Evolutionary conservation across 2,329 filamentous ascomycete genomes (phyloP).

Genomic region (Epichloe typhina): DNA sequence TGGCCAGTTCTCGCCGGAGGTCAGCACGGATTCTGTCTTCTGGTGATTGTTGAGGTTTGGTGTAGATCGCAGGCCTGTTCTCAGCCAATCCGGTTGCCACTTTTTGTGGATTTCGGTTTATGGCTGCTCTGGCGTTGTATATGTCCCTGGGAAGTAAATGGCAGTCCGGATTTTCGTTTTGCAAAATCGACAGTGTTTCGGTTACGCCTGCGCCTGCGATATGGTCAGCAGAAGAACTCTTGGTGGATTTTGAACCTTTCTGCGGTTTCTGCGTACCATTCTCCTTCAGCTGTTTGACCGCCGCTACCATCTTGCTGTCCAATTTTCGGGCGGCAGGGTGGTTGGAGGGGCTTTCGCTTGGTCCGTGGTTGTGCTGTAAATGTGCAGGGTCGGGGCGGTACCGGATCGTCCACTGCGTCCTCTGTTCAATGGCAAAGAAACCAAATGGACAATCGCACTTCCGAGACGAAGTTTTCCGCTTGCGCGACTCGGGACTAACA

Average conservation of each 20-base stretch:
- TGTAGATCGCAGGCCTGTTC: conserved; percentile 50
- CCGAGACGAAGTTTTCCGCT: conserved; percentile 53
- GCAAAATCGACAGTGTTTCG: conserved; percentile 53
- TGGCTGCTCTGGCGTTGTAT: conserved; percentile 54
- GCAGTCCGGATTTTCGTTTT: conserved; percentile 49
- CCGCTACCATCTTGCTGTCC: conserved; percentile 54
- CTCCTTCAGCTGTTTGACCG: conserved; percentile 53
- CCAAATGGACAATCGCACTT: conserved; percentile 58
- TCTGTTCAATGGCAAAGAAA: conserved; percentile 56
- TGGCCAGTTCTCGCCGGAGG: conserved; percentile 45
- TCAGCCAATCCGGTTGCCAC: conserved; percentile 47
- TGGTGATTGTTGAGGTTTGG: conserved; percentile 48
- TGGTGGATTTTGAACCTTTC: conserved; percentile 3
- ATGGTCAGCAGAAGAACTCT: conserved; percentile 9
- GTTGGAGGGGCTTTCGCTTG: conserved; percentile 52
- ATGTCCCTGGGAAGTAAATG: conserved; percentile 52
- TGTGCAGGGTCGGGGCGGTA: conserved; percentile 48
- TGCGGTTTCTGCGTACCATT: conserved; percentile 35
- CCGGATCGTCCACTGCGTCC: conserved; percentile 53
- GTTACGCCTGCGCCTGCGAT: conserved; percentile 46
- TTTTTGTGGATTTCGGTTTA: conserved; percentile 51
- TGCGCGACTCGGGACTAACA: conserved; percentile 50
- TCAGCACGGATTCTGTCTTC: conserved; percentile 53
- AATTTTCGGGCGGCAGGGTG: conserved; percentile 53
- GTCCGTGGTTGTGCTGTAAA: conserved; percentile 49